Conservation (phyloP, 2,329 filamentous ascomycete genomes). For the Fusarium sp. region DNA sequence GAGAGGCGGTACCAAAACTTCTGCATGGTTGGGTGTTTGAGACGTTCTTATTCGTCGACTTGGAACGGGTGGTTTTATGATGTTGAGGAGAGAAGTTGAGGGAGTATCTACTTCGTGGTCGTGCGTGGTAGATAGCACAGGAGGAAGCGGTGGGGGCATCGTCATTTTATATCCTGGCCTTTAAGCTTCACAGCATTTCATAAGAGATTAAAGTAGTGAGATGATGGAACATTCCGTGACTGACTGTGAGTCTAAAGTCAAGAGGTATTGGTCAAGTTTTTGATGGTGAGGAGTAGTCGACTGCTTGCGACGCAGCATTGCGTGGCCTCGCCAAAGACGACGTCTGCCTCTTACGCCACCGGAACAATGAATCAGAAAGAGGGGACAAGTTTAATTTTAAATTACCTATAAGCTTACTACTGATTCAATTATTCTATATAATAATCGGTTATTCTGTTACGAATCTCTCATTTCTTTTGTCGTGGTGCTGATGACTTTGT, state of each 20-base stretch:
- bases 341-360: constrained; percentile 42
- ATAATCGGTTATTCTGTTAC: background rate
- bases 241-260: background rate
- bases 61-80: constrained; percentile 53
- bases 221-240: background rate
- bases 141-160: constrained; percentile 42
- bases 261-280: constrained; percentile 22
- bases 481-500: background rate
- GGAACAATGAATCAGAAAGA: background rate
- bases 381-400: background rate
- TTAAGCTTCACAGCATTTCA: background rate
- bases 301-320: constrained; percentile 49
- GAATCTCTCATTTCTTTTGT: background rate
- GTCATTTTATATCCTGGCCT: constrained; percentile 26
- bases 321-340: constrained; percentile 49
- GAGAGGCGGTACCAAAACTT: constrained; percentile 51
- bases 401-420: background rate
- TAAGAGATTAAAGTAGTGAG: background rate
- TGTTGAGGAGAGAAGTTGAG: constrained; percentile 22
- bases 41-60: constrained; percentile 46
- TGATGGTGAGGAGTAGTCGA: constrained; percentile 11
- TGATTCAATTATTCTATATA: background rate
- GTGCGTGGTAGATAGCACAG: constrained; percentile 41
- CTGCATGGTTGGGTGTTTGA: constrained; percentile 47
- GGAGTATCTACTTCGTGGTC: constrained; percentile 26